A percentile compares a stretch with the other conserved stretches of the same genome.
These are phyloP conservation scores for Herpetomonas tarakana DNA, from an alignment of 208 protist species.

Conservation along the genomic window DNA sequence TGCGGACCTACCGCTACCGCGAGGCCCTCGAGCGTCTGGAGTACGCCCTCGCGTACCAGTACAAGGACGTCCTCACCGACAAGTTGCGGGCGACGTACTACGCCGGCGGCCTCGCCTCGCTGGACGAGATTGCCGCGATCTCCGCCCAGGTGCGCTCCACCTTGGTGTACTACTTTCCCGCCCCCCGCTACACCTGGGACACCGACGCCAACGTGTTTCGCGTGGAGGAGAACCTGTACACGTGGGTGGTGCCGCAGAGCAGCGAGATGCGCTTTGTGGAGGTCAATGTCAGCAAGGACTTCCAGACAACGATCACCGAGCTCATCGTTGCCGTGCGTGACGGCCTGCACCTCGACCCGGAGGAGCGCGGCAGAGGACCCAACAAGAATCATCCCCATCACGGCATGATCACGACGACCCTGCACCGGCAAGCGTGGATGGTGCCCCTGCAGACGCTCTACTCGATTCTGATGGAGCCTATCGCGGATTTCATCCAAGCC, in stretches of 20 bases:
- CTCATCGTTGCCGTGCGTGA: constrained; percentile 51
- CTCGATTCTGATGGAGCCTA: constrained; percentile 75
- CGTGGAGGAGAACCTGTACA: constrained; percentile 67
- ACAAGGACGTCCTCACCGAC: constrained; percentile 70
- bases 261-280: constrained; percentile 87
- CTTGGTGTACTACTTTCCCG: constrained; percentile 73
- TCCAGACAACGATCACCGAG: constrained; percentile 53
- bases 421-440: constrained; percentile 75
- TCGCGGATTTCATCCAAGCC: constrained; percentile 77
- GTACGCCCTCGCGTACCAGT: constrained; percentile 51
- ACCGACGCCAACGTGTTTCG: constrained; percentile 29
- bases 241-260: constrained; percentile 81
- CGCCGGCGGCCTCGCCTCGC: constrained; percentile 56
- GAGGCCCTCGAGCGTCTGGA: constrained; percentile 87
- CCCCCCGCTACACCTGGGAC: constrained; percentile 67
- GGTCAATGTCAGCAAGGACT: constrained; percentile 79
- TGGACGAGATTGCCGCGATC: constrained; percentile 84
- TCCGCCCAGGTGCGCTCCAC: constrained; percentile 49
- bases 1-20: constrained; percentile 83
- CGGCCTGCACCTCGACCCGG: constrained; percentile 61
- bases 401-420: constrained; percentile 52
- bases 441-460: constrained; percentile 82
- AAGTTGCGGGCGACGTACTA: constrained; percentile 68
- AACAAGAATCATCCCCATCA: background rate
- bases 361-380: constrained; percentile 19